Evolutionary conservation across 2,329 filamentous ascomycete species (phyloP).

Genomic region (Ophiostoma ips): DNA sequence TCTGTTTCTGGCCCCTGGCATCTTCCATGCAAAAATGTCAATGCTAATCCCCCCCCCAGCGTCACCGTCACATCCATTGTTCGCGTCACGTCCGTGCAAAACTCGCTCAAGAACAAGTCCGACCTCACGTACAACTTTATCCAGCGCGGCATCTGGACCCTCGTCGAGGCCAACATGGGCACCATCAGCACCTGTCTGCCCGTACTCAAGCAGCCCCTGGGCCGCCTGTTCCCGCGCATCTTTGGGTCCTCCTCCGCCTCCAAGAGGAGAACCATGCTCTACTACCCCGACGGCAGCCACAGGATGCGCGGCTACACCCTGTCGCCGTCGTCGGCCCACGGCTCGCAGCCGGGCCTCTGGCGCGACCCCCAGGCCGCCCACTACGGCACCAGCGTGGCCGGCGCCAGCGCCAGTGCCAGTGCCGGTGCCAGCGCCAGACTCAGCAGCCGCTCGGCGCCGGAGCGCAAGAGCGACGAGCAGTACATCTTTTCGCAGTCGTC

Average conservation of each 20-base stretch:
- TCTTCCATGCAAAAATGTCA: too few relatives aligned
- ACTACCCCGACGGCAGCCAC: neutral
- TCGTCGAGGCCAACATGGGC: slow-evolving; percentile 15
- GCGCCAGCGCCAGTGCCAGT: too few relatives aligned
- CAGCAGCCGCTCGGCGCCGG: too few relatives aligned
- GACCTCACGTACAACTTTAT: slow-evolving; percentile 11
- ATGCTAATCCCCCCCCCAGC: slow-evolving; percentile 1
- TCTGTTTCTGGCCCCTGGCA: too few relatives aligned
- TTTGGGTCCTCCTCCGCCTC: slow-evolving; percentile 14
- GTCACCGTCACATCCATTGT: slow-evolving; percentile 8
- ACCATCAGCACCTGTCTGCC: slow-evolving; percentile 16
- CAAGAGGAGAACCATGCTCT: neutral
- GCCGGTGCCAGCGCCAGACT: too few relatives aligned
- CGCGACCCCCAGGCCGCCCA: neutral
- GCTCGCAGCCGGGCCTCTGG: slow-evolving; percentile 1
- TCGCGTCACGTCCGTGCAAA: slow-evolving; percentile 9
- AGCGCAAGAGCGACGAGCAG: slow-evolving; percentile 6
- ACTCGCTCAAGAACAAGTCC: slow-evolving; percentile 9
- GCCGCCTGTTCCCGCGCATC: slow-evolving; percentile 12
- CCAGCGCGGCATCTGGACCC: slow-evolving; percentile 14
- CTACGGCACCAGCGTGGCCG: neutral
- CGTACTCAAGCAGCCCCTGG: slow-evolving; percentile 15
- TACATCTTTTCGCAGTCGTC: slow-evolving; percentile 8
- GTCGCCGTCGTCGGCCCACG: neutral
- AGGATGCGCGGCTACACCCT: slow-evolving; percentile 3